phyloP scores from a whole-genome alignment of 2,329 filamentous ascomycete species.

The Pseudocercospora cruenta region DNA sequence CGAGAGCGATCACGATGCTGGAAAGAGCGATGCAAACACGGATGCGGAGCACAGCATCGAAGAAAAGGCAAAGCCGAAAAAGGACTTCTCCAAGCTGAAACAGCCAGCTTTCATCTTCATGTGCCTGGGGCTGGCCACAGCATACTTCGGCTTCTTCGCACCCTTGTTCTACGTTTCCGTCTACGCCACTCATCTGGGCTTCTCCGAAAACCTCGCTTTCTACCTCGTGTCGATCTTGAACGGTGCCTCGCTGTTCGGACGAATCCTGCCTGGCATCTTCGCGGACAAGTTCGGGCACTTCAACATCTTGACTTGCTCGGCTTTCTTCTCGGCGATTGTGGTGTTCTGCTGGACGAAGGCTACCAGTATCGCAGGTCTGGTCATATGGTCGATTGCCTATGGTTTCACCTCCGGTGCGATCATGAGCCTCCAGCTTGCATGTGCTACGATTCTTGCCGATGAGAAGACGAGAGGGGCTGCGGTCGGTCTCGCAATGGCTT shows the following conservation, averaged over 20 bases:
- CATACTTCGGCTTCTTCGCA: constrained; percentile 39
- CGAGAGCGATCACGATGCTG: not conserved
- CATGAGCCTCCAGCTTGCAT: constrained; percentile 52
- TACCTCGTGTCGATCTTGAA: constrained; percentile 47
- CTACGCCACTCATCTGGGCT: constrained; percentile 36
- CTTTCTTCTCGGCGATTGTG: constrained; percentile 41
- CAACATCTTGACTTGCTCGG: constrained; percentile 46
- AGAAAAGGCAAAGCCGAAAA: constrained; percentile 18
- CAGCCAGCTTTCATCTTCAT: constrained; percentile 32
- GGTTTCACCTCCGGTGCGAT: constrained; percentile 51
- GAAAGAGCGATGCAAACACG: not conserved
- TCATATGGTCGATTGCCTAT: constrained; percentile 42
- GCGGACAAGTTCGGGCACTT: constrained; percentile 47
- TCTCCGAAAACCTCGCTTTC: constrained; percentile 29
- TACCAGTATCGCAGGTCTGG: constrained; percentile 27
- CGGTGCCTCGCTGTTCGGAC: constrained; percentile 45
- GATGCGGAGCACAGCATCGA: not conserved
- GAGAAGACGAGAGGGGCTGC: constrained; percentile 46
- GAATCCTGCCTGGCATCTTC: constrained; percentile 44
- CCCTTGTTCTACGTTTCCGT: constrained; percentile 47
- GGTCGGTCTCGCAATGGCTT: constrained; percentile 48
- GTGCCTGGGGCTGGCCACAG: constrained; percentile 29
- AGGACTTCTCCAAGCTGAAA: constrained; percentile 25
- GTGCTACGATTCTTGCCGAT: constrained; percentile 48
- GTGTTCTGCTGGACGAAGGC: constrained; percentile 41